These are phyloP conservation scores for Sporothrix curviconia DNA, from an alignment of 2,329 filamentous ascomycete genomes.

Conservation along the genomic window DNA sequence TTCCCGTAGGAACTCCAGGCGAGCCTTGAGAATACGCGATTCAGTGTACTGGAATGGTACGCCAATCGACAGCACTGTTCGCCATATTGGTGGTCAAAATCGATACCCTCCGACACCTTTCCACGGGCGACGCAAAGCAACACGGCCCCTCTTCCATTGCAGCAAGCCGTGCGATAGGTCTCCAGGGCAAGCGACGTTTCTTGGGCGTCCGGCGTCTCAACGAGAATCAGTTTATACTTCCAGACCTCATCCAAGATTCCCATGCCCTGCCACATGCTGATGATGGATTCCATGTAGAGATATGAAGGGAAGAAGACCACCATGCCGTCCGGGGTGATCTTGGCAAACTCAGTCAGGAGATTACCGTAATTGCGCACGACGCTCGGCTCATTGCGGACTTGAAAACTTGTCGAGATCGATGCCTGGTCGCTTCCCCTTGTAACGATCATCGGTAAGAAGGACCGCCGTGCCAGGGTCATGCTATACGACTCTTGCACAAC, in stretches of 20 bases:
- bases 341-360: constrained; percentile 87
- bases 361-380: constrained; percentile 97
- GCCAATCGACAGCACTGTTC: constrained; percentile 91
- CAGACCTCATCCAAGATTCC: constrained; percentile 94
- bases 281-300: constrained; percentile 98
- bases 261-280: constrained; percentile 99
- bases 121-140: constrained; percentile 92
- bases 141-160: constrained; percentile 90
- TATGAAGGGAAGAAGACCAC: constrained; percentile 99
- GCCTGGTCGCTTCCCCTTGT: constrained; percentile 92
- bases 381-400: constrained; percentile 89
- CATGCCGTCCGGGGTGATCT: constrained; percentile 91
- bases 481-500: constrained; percentile 95
- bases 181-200: constrained; percentile 93
- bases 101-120: constrained; percentile 95
- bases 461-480: constrained; percentile 89
- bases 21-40: constrained; percentile 89
- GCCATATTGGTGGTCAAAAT: constrained; percentile 99
- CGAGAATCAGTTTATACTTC: constrained; percentile 97
- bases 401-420: constrained; percentile 85
- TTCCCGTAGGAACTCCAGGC: constrained; percentile 91
- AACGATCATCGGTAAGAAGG: constrained; percentile 98
- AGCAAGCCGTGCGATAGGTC: constrained; percentile 95
- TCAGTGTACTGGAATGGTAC: constrained; percentile 99
- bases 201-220: constrained; percentile 95